Percentiles rank a stretch among this genome's conserved stretches.
Conservation (phyloP, 2,329 filamentous ascomycete genomes). For the Aspergillus luchuensis region DNA sequence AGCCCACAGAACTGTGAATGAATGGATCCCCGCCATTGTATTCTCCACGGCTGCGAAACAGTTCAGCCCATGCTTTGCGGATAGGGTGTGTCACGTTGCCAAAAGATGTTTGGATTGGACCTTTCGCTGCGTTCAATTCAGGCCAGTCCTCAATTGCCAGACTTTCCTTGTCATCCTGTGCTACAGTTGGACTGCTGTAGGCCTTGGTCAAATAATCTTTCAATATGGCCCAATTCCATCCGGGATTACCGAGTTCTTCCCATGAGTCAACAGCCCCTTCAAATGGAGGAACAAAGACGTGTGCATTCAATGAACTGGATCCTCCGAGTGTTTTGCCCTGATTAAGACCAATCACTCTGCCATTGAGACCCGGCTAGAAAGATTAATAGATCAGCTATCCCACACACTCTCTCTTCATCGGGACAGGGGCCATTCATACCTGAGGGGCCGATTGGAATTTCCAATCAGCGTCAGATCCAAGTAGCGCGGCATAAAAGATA, state of each 20-base stretch:
- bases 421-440: not conserved
- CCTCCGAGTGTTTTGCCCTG: slow-evolving; percentile 14
- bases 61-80: slow-evolving; percentile 10
- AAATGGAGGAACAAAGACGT: slow-evolving; percentile 15
- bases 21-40: slow-evolving; percentile 9
- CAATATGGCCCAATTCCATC: slow-evolving; percentile 9
- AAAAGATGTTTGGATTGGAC: slow-evolving; percentile 10
- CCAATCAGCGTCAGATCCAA: slow-evolving; percentile 12
- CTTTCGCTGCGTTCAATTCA: slow-evolving; percentile 6
- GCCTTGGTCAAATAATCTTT: slow-evolving; percentile 7
- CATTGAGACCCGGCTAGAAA: slow-evolving; percentile 11
- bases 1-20: slow-evolving; percentile 6
- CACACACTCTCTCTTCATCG: slow-evolving; percentile 22
- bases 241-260: slow-evolving; percentile 9
- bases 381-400: not conserved
- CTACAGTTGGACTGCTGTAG: slow-evolving; percentile 6
- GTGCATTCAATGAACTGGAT: slow-evolving; percentile 14
- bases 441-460: slow-evolving; percentile 9
- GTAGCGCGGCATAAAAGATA: slow-evolving; percentile 8
- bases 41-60: slow-evolving; percentile 6
- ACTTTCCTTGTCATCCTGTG: slow-evolving; percentile 3
- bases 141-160: slow-evolving; percentile 11
- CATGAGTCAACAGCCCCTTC: slow-evolving; percentile 7
- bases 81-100: slow-evolving; percentile 5
- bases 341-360: slow-evolving; percentile 12